Conservation (phyloP, 192 early-diverging fungal species). For the Phlyctochytrium arcticum region DNA sequence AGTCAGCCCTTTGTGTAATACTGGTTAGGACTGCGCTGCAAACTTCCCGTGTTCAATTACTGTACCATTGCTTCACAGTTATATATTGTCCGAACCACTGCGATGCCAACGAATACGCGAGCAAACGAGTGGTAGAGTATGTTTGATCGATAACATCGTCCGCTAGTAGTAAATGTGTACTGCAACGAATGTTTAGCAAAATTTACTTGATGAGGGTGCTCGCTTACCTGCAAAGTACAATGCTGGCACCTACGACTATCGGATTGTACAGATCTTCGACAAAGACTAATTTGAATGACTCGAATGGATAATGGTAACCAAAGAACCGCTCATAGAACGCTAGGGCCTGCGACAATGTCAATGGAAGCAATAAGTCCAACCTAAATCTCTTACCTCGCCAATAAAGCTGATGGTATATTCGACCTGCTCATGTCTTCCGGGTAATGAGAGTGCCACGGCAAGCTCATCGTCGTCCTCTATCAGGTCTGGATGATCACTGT, state of each 20-base stretch:
- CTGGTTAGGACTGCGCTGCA: neutral
- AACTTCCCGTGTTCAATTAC: neutral
- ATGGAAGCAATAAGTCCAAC: neutral
- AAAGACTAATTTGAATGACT: constrained; percentile 82
- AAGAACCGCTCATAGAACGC: constrained; percentile 84
- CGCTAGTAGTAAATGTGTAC: constrained; percentile 62
- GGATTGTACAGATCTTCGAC: constrained; percentile 70
- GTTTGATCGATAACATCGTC: constrained; percentile 80
- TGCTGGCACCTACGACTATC: constrained; percentile 69
- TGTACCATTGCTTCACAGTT: constrained; percentile 33
- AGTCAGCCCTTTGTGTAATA: constrained; percentile 66
- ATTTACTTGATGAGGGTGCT: constrained; percentile 1
- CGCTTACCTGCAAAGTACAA: constrained; percentile 66
- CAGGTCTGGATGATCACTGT: too few relatives aligned
- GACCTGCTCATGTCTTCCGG: constrained; percentile 60
- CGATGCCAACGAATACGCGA: constrained; percentile 69
- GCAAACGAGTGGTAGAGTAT: constrained; percentile 69
- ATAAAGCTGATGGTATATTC: constrained; percentile 60
- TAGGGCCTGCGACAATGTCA: constrained; percentile 51
- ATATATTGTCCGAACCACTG: constrained; percentile 98
- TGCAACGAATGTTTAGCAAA: constrained; percentile 23
- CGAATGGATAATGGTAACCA: constrained; percentile 77
- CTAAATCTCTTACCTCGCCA: constrained; percentile 34
- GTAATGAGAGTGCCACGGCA: constrained; percentile 69
- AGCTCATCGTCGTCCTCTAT: too few relatives aligned